A percentile compares a stretch with the other conserved stretches of the same genome.
These are phyloP conservation scores for Myxozyma vanderwaltii DNA, from an alignment of 805 yeast species.

Conservation along the genomic window DNA sequence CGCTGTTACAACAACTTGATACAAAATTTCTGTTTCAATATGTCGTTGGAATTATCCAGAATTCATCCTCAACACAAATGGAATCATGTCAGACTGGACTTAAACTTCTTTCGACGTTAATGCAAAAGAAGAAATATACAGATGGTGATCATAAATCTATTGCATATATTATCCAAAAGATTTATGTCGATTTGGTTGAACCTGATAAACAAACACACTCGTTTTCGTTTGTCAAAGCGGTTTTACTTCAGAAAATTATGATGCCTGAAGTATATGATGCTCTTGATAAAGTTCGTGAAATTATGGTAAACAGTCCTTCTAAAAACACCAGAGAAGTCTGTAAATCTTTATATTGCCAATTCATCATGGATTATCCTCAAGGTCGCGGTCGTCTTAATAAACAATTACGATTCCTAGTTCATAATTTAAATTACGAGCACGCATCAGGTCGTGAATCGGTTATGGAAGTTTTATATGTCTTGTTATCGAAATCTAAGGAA, in stretches of 20 bases:
- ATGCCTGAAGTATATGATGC: slow-evolving; percentile 88
- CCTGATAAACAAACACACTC: slow-evolving; percentile 88
- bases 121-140: slow-evolving; percentile 68
- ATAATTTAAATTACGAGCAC: slow-evolving; percentile 80
- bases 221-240: slow-evolving; percentile 75
- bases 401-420: slow-evolving; percentile 77
- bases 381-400: slow-evolving; percentile 81
- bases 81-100: slow-evolving; percentile 80
- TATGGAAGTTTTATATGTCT: slow-evolving; percentile 76
- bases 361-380: slow-evolving; percentile 92
- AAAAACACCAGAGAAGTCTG: slow-evolving; percentile 81
- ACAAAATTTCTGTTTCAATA: slow-evolving; percentile 40
- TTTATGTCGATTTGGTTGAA: slow-evolving; percentile 86
- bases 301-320: slow-evolving; percentile 88
- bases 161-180: slow-evolving; percentile 67
- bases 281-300: slow-evolving; percentile 75
- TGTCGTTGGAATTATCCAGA: slow-evolving; percentile 59
- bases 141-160: slow-evolving; percentile 69
- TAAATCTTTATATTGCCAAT: slow-evolving; percentile 78
- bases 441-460: slow-evolving; percentile 86
- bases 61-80: slow-evolving; percentile 73
- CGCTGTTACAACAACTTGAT: slow-evolving; percentile 53
- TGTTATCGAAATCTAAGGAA: slow-evolving; percentile 65
- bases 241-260: slow-evolving; percentile 71
- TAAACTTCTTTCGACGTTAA: slow-evolving; percentile 68